Evolutionary conservation across 371 early-diverging fungal genomes (phyloP), one percentile per base, ranked within the genome.

Genomic region (Circinella umbellata): DNA sequence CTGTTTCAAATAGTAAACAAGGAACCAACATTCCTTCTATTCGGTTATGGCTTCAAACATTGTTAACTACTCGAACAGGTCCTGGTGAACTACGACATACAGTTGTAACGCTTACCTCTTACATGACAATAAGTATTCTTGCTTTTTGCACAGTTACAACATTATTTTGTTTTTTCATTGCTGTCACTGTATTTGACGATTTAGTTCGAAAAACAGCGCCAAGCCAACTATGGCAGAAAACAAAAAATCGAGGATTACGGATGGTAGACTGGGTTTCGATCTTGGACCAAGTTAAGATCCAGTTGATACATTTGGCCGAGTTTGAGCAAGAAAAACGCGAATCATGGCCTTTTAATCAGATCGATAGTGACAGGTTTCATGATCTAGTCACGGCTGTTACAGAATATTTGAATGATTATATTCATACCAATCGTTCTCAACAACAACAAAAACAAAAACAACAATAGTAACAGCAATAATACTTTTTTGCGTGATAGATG

Each of bases 301-400:
- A 78, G 20, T 70, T 80, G 39, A 75, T 75, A 2, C 62, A 71
- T 55, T 72, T 80, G 48, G 81, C 78, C n/a, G 78, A 80, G 46
- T 80, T 77, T 77, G 78, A 80, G 38, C 69, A 72, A 15, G 69
- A 67, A 20, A 77, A 80, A 39, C 60, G 78, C 53, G 71, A 76
- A 18, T 64, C 76, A 3, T 80, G 80, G 80, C 70, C 73, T 64
- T 73, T 53, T 54, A 63, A 57, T 66, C 66, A 66, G 48, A 46
- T 36, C 17, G 65, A 64, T n/a, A 51, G 17, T 20, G 65, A 64
- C 48, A 46, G 65, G 11, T 53, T 64, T 35, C 65, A 64, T 38
- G 51, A 64, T n/a, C 3, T 64, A 15, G 48, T 64, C 34, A 37
- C 37, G 15, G 34, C 34, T 11, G 46, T 64, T 8, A 53, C 65